Conservation (phyloP, 805 yeast species). For the Cyberlindnera samutprakarnensis region DNA sequence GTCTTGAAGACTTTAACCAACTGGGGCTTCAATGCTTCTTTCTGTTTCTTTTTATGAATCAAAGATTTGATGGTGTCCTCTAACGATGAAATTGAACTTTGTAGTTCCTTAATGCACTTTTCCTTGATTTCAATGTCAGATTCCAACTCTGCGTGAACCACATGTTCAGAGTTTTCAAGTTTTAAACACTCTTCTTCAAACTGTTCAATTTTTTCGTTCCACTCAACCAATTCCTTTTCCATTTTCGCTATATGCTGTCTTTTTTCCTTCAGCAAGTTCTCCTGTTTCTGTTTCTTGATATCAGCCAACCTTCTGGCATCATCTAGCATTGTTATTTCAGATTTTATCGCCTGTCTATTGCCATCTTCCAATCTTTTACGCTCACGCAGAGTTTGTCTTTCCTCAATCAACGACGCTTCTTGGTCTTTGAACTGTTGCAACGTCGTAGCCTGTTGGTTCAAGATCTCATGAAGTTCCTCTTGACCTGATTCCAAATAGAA, state of each 20-base stretch:
- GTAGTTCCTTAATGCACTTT: constrained; percentile 5
- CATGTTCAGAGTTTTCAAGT: constrained; percentile 12
- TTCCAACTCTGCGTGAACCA: constrained; percentile 13
- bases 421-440: constrained; percentile 32
- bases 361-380: constrained; percentile 34
- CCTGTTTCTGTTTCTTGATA: constrained; percentile 27
- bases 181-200: constrained; percentile 13
- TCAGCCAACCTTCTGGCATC: constrained; percentile 32
- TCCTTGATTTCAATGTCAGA: constrained; percentile 11
- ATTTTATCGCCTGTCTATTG: constrained; percentile 31
- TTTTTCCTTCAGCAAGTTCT: constrained; percentile 22
- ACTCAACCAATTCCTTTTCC: constrained; percentile 26
- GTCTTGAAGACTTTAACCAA: constrained; percentile 11
- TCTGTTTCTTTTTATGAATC: constrained; percentile 14
- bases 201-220: constrained; percentile 25
- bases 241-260: constrained; percentile 26
- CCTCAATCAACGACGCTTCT: constrained; percentile 26
- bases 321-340: constrained; percentile 35
- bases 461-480: constrained; percentile 30
- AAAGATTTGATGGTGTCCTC: constrained; percentile 16
- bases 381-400: constrained; percentile 30
- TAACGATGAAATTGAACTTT: constrained; percentile 6
- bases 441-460: constrained; percentile 26
- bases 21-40: constrained; percentile 12
- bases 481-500: constrained; percentile 34